phyloP scores from a whole-genome alignment of 2,329 filamentous ascomycete species.

The Coniochaeta sp. region DNA sequence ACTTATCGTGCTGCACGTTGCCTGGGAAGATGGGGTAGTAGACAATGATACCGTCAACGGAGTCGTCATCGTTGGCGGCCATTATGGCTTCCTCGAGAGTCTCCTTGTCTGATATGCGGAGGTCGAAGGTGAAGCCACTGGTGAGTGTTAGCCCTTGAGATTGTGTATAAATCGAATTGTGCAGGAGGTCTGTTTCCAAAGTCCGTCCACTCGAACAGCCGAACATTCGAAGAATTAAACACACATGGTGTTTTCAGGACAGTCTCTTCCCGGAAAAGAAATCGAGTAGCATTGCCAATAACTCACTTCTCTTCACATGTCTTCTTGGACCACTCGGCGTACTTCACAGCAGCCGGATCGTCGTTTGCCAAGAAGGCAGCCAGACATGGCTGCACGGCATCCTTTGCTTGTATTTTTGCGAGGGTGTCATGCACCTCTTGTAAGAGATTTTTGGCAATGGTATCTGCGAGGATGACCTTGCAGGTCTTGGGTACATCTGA shows the following conservation, averaged over 20 bases:
- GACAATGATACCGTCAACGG: constrained; percentile 85
- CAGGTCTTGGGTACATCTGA: constrained; percentile 57
- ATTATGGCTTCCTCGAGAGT: constrained; percentile 83
- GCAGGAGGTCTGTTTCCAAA: not conserved
- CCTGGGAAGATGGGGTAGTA: constrained; percentile 92
- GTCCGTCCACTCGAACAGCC: not conserved
- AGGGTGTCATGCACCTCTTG: constrained; percentile 71
- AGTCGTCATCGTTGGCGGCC: constrained; percentile 69
- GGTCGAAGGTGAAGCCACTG: constrained; percentile 84
- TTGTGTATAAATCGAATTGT: too few relatives aligned
- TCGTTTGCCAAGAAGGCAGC: constrained; percentile 89
- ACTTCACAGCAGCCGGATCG: constrained; percentile 85
- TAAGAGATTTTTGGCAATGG: constrained; percentile 76
- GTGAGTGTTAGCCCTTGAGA: constrained; percentile 3
- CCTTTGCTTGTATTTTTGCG: constrained; percentile 55
- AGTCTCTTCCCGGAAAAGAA: not conserved
- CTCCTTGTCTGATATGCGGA: constrained; percentile 79
- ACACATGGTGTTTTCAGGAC: not conserved
- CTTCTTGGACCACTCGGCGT: constrained; percentile 96
- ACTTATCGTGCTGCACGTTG: constrained; percentile 81
- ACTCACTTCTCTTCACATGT: constrained; percentile 92
- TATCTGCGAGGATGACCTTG: constrained; percentile 86
- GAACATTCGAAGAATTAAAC: not conserved
- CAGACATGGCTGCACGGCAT: constrained; percentile 58
- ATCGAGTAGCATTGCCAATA: not conserved